These are phyloP conservation scores for Hyphopichia fennica DNA, from an alignment of 1,139 yeast genomes.

Conservation along the genomic window DNA sequence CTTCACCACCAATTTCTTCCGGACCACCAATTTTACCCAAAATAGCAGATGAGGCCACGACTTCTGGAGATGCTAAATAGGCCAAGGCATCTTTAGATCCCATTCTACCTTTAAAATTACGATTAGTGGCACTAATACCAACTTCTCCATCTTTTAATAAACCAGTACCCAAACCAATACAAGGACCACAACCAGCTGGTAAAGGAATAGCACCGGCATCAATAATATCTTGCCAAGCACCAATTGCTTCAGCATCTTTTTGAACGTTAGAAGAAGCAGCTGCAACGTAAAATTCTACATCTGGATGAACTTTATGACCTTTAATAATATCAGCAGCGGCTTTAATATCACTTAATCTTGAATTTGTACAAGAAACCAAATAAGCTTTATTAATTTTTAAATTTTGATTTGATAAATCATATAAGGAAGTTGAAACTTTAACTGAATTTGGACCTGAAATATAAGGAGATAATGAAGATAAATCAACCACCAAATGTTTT, in stretches of 20 bases:
- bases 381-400: conserved; percentile 90
- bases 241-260: conserved; percentile 82
- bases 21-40: conserved; percentile 93
- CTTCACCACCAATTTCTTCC: conserved; percentile 68
- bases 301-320: conserved; percentile 79
- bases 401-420: conserved; percentile 69
- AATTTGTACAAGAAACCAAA: conserved; percentile 96
- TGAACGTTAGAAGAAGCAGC: conserved; percentile 96
- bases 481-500: conserved; percentile 78
- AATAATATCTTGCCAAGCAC: conserved; percentile 87
- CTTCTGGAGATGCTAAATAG: conserved; percentile 94
- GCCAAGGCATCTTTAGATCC: conserved; percentile 97
- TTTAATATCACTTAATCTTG: conserved; percentile 86
- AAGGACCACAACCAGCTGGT: conserved; percentile 99
- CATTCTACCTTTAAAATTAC: conserved; percentile 99
- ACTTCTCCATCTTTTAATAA: conserved; percentile 92
- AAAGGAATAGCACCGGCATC: conserved; percentile 94
- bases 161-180: conserved; percentile 97
- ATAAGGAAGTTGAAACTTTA: conserved; percentile 77
- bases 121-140: conserved; percentile 96
- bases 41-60: conserved; percentile 93
- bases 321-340: conserved; percentile 89
- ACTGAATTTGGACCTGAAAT: conserved; percentile 98
- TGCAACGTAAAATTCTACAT: conserved; percentile 94
- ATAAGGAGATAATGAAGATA: conserved; percentile 83